Conservation (phyloP, 164 flowering plant genomes). For the Stephania cephalantha region DNA sequence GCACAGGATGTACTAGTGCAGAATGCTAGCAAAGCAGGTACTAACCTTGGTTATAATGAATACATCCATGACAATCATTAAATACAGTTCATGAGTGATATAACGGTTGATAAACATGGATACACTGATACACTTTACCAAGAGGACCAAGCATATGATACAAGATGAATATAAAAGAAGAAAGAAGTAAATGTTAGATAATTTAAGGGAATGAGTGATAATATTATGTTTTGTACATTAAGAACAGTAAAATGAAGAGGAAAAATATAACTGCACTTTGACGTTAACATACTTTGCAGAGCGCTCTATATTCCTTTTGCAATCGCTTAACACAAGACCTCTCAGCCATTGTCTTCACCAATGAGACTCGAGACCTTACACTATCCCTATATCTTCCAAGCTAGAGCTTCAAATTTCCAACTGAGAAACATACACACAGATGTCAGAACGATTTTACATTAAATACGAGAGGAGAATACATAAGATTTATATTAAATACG, state of each 20-base stretch:
- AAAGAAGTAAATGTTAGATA: neutral
- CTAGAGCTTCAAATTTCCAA: slow-evolving; percentile 2
- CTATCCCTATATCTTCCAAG: neutral
- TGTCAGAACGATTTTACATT: neutral
- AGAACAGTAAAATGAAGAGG: neutral
- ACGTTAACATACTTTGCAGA: slow-evolving; percentile 65
- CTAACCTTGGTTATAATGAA: neutral
- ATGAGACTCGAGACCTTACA: neutral
- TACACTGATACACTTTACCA: neutral
- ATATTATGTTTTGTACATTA: neutral
- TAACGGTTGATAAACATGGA: neutral
- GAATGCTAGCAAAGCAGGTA: neutral
- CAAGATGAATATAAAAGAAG: neutral
- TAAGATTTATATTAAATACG: neutral
- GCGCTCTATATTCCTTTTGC: slow-evolving; percentile 88
- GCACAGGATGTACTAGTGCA: neutral
- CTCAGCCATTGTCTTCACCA: slow-evolving; percentile 56
- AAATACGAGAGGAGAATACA: neutral
- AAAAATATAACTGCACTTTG: neutral
- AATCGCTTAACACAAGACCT: slow-evolving; percentile 86
- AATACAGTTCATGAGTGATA: no score
- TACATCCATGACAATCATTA: neutral
- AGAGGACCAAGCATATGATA: neutral
- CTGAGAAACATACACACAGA: neutral
- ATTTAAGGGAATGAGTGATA: neutral